Base-by-base conservation (phyloP, 108 stramenopile species). In the Nitzschia inconspicua region DNA sequence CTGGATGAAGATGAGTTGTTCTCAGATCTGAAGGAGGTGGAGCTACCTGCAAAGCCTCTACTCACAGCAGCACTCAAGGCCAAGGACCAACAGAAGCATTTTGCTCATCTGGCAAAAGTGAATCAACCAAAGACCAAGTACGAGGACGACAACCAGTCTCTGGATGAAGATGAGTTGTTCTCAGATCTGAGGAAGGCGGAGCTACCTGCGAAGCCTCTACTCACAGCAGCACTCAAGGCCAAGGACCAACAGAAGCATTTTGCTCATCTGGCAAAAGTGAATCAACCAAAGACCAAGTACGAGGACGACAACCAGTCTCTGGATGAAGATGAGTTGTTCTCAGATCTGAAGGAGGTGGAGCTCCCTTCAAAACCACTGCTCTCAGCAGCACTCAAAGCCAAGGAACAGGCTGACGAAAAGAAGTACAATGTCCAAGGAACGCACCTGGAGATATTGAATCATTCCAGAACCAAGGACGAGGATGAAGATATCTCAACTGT, bases 61-160 rank as follows among this genome's bases (percentile, higher is more conserved):
- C 16, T 63, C 5, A 50, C 48, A 24, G 62, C 62, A 2, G 62
- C 62, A 16, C 8, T 51, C 14, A 63, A 63, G 32, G 62, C 62
- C 1, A 47, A 47, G 26, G 62, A 26, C 29, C 25, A 63, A 16
- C 50, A 27, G 13, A 40, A 63, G 11, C 23, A n/a, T n/a, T 7
- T 6, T 46, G 44, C 14, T 11, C 62, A 63, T 29, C 39, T 63
- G 26, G 14, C 13, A 6, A 20, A 39, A 22, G 18, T 63, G 8
- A 29, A 51, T 34, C 62, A 63, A 27, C 62, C 62, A 3, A 47
- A 10, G n/a, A 16, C 44, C 1, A 5, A 10, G 1, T n/a, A 39
- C 2, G 24, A 22, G 6, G 40, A 31, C 1, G 62, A 63, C 20
- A 50, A 63, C 10, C 25, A 24, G 44, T 63, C 62, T 10, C 32